Evolutionary conservation across 148 eudicot species (phyloP), one percentile per base, ranked within the genome.

Genomic region (Agrostemma githago): DNA sequence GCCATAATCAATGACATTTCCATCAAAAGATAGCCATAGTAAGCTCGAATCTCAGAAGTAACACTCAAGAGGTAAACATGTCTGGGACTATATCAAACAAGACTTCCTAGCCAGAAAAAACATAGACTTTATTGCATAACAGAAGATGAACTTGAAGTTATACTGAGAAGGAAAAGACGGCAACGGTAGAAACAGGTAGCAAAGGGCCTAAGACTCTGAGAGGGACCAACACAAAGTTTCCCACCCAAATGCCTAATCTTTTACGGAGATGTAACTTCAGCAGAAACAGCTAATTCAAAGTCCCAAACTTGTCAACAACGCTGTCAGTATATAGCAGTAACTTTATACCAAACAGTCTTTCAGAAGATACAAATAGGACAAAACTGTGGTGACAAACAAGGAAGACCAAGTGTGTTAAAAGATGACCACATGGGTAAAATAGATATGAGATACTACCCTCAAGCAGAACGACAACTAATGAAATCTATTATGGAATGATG

Each of bases 1-100:
- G 73, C 62, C 73, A 77, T 34, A 72, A 66, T 61, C 68, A 66
- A 78, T 72, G 73, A 42, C 76, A 15, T 37, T 77, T 56, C 21
- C 53, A 73, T 34, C 72, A 72, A 9, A 17, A 43, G 16, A 73
- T 15, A 16, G 4, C 17, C 62, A 58, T 17, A 19, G 20, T 61
- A 65, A 9, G 10, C 14, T 10, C 11, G 51, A 20, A 17, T 4
- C 48, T 17, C 71, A 53, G 54, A 38, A 44, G 37, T 61, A 8
- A 17, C 4, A 4, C 64, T 61, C 64, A 61, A 16, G 2, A 10
- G 38, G 46, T 65, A 38, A 65, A 39, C 19, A 65, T 2, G 65
- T 15, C 44, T 39, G 68, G 19, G 26, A 39, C n/a, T 38, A 38
- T 39, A 65, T 9, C 15, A 65, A 65, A 12, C 68, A 65, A 65